These are phyloP conservation scores for Ricinus communis DNA, from an alignment of 345 rosid species.

Conservation along the genomic window DNA sequence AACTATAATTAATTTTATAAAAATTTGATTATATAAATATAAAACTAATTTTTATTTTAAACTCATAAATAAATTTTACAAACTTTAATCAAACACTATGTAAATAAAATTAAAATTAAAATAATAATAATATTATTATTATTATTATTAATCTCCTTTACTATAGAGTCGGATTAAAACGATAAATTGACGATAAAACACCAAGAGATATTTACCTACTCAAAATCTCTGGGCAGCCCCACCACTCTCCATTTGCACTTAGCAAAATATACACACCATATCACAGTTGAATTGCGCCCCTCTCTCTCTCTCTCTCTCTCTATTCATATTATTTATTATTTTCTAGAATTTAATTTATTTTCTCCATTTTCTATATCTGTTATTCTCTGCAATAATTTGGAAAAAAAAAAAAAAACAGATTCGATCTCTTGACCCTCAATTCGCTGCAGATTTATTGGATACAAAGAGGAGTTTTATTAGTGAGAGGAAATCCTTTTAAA, in stretches of 20 bases:
- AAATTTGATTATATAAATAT: too few species aligned
- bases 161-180: neutral
- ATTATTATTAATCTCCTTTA: too few species aligned
- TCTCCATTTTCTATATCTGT: slow-evolving; percentile 1
- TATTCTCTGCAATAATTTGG: too few species aligned
- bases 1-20: too few species aligned
- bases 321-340: neutral
- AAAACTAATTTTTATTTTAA: too few species aligned
- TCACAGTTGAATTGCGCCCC: neutral
- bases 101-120: too few species aligned
- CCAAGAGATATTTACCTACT: slow-evolving; percentile 2
- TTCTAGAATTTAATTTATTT: neutral
- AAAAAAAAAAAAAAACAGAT: neutral
- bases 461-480: neutral
- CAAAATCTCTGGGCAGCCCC: slow-evolving; percentile 5
- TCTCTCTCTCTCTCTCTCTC: neutral
- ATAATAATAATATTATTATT: too few species aligned
- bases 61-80: too few species aligned
- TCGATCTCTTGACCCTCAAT: neutral
- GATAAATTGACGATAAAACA: neutral
- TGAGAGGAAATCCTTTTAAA: neutral
- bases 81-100: too few species aligned
- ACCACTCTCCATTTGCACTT: neutral
- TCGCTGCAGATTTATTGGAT: slow-evolving; percentile 8
- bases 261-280: neutral